Evolutionary conservation across 2,329 filamentous ascomycete genomes (phyloP).

Genomic region (Alternaria longipes): DNA sequence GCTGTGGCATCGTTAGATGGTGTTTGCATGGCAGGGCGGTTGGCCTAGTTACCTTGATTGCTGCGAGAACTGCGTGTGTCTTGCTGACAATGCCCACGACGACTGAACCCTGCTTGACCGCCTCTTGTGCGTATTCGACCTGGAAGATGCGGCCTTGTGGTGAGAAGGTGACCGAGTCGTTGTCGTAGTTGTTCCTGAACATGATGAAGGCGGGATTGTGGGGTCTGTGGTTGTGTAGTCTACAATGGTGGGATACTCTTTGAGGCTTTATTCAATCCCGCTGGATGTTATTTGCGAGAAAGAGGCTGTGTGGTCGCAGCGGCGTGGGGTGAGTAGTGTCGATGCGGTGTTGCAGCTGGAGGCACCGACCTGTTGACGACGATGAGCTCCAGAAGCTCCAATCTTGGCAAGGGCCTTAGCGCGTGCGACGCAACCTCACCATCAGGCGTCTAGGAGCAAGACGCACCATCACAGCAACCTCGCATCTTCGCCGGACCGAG

Average conservation of each 20-base stretch:
- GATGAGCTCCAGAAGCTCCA: conserved; percentile 23
- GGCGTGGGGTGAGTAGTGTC: conserved; percentile 1
- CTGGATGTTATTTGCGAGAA: background rate
- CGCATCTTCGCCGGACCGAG: conserved; percentile 19
- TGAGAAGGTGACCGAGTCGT: conserved; percentile 99
- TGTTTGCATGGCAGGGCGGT: background rate
- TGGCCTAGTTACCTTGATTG: conserved; percentile 77
- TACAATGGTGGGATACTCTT: background rate
- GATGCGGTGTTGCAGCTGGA: conserved; percentile 30
- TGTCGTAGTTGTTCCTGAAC: conserved; percentile 99
- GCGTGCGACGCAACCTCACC: conserved; percentile 15
- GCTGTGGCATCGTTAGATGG: conserved; percentile 61
- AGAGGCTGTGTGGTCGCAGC: conserved; percentile 1
- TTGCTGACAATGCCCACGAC: conserved; percentile 98
- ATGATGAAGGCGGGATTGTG: conserved; percentile 72
- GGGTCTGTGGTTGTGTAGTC: conserved; percentile 6
- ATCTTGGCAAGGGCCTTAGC: conserved; percentile 16
- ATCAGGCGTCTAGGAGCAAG: conserved; percentile 8
- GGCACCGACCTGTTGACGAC: conserved; percentile 41
- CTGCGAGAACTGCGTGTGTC: conserved; percentile 94
- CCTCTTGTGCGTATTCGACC: conserved; percentile 98
- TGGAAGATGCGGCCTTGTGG: conserved; percentile 99
- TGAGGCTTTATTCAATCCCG: background rate
- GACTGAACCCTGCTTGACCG: conserved; percentile 98
- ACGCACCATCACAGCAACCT: conserved; percentile 9